Conservation (phyloP, 2,329 filamentous ascomycete genomes). For the Fusarium hainanense region DNA sequence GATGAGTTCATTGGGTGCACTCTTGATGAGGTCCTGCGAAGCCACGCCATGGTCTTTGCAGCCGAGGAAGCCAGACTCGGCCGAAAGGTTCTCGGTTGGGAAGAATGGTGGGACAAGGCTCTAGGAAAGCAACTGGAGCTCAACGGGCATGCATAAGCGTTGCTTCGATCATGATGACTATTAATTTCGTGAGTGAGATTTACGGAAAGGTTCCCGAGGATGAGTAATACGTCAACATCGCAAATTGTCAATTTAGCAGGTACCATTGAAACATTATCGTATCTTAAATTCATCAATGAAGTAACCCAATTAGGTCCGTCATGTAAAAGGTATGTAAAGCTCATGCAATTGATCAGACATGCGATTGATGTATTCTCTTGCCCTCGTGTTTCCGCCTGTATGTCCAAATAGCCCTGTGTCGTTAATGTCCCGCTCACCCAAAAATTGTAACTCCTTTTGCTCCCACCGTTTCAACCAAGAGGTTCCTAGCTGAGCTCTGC, state of each 20-base stretch:
- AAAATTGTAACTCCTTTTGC: conserved; percentile 16
- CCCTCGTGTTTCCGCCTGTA: conserved; percentile 9
- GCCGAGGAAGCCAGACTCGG: conserved; percentile 85
- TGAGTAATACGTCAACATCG: not conserved
- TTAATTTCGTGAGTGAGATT: not conserved
- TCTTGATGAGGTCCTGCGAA: conserved; percentile 86
- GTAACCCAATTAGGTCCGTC: conserved; percentile 17
- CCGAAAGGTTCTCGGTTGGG: conserved; percentile 79
- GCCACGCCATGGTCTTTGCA: conserved; percentile 93
- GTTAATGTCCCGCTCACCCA: not conserved
- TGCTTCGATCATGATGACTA: not conserved
- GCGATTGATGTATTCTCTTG: conserved; percentile 19
- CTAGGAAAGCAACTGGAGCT: conserved; percentile 42
- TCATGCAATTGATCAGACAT: conserved; percentile 21
- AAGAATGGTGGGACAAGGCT: conserved; percentile 74
- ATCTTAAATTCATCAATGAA: conserved; percentile 19
- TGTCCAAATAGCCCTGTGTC: conserved; percentile 8
- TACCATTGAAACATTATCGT: conserved; percentile 14
- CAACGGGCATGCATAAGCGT: not conserved
- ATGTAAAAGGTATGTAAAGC: conserved; percentile 36
- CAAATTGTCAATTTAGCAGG: not conserved
- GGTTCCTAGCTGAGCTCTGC: conserved; percentile 47
- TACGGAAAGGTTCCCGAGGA: not conserved
- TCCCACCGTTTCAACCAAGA: not conserved
- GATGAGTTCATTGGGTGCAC: conserved; percentile 80